Percentiles rank a stretch among this genome's conserved stretches.
These are phyloP conservation scores for Trametes polyzona DNA, from an alignment of 1,284 basidiomycete genomes.

Conservation along the genomic window DNA sequence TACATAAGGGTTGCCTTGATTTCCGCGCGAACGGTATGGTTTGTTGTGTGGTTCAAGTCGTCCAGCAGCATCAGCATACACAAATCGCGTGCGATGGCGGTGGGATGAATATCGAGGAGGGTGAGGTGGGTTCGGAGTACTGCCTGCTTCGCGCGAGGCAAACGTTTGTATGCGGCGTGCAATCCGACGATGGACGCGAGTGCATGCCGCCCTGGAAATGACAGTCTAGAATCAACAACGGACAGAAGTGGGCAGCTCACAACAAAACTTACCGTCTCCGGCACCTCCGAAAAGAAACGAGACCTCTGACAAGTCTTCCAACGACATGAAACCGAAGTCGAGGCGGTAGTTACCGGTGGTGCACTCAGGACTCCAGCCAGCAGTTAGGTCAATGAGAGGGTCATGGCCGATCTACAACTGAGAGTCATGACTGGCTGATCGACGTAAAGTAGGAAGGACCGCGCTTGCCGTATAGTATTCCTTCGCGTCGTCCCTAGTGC, in stretches of 20 bases:
- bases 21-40: background rate
- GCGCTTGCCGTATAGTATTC: constrained; percentile 9
- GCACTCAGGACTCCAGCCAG: constrained; percentile 14
- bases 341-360: constrained; percentile 5
- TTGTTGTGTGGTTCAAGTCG: constrained; percentile 10
- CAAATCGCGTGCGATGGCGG: constrained; percentile 30
- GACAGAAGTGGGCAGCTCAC: too few species aligned
- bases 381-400: constrained; percentile 18
- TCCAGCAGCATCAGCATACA: constrained; percentile 27
- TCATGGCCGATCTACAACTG: constrained; percentile 20
- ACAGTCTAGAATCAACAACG: background rate
- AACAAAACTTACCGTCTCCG: constrained; percentile 29
- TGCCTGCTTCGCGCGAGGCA: constrained; percentile 11
- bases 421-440: background rate
- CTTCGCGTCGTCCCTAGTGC: background rate
- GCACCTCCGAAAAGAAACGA: constrained; percentile 28
- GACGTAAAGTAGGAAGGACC: background rate
- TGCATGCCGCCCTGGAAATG: constrained; percentile 21
- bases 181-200: constrained; percentile 27
- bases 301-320: constrained; percentile 9
- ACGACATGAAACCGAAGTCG: constrained; percentile 5
- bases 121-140: constrained; percentile 29
- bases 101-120: constrained; percentile 32
- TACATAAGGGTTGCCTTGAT: constrained; percentile 18
- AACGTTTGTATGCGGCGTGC: constrained; percentile 11